phyloP scores from a whole-genome alignment of 73 alveolate genomes.

The Paramecium octaurelia region DNA sequence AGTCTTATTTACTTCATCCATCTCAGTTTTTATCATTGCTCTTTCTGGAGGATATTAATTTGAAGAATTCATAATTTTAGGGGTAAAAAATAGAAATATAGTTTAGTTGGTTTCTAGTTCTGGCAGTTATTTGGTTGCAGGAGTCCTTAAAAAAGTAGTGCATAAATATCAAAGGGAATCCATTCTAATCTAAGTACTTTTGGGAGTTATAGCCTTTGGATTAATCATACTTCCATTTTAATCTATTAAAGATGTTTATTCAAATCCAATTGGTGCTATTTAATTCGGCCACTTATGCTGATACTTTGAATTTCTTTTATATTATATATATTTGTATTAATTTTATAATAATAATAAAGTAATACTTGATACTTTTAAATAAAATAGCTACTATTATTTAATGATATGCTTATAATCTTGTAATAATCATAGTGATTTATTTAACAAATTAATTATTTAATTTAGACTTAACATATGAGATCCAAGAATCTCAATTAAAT shows the following conservation, averaged over 20 bases:
- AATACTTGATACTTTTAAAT: too few species aligned
- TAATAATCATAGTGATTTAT: too few species aligned
- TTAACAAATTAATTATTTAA: too few species aligned
- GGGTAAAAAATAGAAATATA: not conserved
- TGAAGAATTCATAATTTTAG: not conserved
- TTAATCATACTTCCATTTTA: slow-evolving; percentile 8
- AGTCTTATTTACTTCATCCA: slow-evolving; percentile 73
- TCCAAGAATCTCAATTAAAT: not conserved
- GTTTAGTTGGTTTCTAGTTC: not conserved
- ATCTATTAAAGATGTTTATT: slow-evolving; percentile 25
- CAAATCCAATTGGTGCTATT: not conserved
- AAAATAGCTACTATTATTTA: too few species aligned
- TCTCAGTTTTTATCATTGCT: slow-evolving; percentile 28
- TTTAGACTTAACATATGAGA: too few species aligned
- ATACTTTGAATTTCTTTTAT: not conserved
- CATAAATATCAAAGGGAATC: slow-evolving; percentile 21
- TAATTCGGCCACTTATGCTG: slow-evolving; percentile 30
- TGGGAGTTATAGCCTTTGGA: slow-evolving; percentile 32
- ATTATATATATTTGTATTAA: not conserved
- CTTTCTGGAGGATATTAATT: slow-evolving; percentile 16
- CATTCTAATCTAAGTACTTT: not conserved
- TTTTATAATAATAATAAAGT: not conserved
- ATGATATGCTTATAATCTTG: too few species aligned
- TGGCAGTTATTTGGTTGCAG: slow-evolving; percentile 42
- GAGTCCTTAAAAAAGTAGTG: not conserved